A percentile compares a stretch with the other conserved stretches of the same genome.
These are phyloP conservation scores for Hypoxylon lienhwacheense DNA, from an alignment of 495 filamentous ascomycete genomes.

Conservation along the genomic window DNA sequence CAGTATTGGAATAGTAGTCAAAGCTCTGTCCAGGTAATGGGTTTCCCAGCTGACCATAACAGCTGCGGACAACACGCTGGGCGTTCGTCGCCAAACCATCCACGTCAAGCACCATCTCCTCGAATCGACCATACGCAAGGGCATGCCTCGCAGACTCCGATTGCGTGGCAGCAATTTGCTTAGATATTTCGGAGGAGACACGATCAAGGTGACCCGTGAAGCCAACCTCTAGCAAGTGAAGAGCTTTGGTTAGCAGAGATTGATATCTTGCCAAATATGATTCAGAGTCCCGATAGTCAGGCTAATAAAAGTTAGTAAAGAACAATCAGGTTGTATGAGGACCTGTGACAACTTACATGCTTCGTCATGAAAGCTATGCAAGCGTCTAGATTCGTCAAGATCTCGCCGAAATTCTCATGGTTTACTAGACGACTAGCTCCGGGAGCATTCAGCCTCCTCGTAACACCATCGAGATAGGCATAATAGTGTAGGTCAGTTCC, in stretches of 20 bases:
- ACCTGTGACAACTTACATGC: slow-evolving; percentile 60
- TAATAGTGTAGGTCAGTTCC: slow-evolving; percentile 88
- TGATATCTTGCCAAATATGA: slow-evolving; percentile 89
- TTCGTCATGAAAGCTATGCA: slow-evolving; percentile 88
- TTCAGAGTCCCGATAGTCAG: slow-evolving; percentile 80
- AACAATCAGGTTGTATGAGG: neutral
- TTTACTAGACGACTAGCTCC: slow-evolving; percentile 82
- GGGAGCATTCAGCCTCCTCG: slow-evolving; percentile 85
- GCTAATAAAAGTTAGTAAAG: slow-evolving; percentile 50
- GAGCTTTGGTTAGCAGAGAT: slow-evolving; percentile 66
- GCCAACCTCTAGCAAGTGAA: slow-evolving; percentile 56
- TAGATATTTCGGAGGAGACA: slow-evolving; percentile 48
- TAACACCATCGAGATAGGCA: slow-evolving; percentile 86
- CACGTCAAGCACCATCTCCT: slow-evolving; percentile 50
- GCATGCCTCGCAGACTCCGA: slow-evolving; percentile 55
- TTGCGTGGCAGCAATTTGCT: slow-evolving; percentile 49
- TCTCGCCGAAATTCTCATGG: slow-evolving; percentile 78
- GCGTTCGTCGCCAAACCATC: slow-evolving; percentile 51
- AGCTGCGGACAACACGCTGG: slow-evolving; percentile 52
- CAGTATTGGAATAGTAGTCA: slow-evolving; percentile 65
- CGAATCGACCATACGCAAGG: slow-evolving; percentile 54
- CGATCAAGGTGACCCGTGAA: slow-evolving; percentile 51
- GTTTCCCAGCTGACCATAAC: slow-evolving; percentile 64
- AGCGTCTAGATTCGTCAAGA: slow-evolving; percentile 79
- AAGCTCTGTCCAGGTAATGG: slow-evolving; percentile 56